Percentiles rank a stretch among this genome's conserved stretches.
These are phyloP conservation scores for Sideroxylon spinosum DNA, from an alignment of 179 eudicot genomes.

Conservation along the genomic window DNA sequence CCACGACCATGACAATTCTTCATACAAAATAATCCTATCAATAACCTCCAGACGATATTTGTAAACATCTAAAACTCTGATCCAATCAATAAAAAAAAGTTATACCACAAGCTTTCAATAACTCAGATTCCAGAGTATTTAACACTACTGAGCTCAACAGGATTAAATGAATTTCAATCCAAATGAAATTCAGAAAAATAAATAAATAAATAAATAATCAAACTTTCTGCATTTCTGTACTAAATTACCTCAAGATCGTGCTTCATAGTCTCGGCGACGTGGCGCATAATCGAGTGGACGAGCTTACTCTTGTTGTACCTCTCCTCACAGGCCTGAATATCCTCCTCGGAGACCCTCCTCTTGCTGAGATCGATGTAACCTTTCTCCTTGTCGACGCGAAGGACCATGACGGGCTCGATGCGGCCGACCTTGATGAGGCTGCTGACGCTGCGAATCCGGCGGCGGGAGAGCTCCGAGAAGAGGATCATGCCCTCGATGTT, in stretches of 20 bases:
- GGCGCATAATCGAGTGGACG: constrained; percentile 77
- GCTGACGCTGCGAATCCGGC: constrained; percentile 67
- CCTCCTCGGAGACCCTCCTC: constrained; percentile 79
- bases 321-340: constrained; percentile 61
- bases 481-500: constrained; percentile 90
- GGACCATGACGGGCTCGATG: constrained; percentile 78
- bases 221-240: neutral
- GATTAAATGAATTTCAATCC: neutral
- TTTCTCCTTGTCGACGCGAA: constrained; percentile 68
- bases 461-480: constrained; percentile 73
- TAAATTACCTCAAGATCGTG: constrained; percentile 58
- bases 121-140: neutral
- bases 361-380: constrained; percentile 78
- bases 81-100: neutral
- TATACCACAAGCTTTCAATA: neutral
- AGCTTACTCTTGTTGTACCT: constrained; percentile 68
- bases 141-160: neutral
- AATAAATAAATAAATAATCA: neutral
- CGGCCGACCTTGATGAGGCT: constrained; percentile 75
- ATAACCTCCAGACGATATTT: neutral
- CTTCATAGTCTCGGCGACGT: constrained; percentile 63
- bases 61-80: too few relatives aligned
- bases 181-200: neutral
- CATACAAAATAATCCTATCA: neutral
- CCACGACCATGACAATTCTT: neutral